These are phyloP conservation scores for Termitomyces sp. DNA, from an alignment of 768 basidiomycete species.

Conservation along the genomic window DNA sequence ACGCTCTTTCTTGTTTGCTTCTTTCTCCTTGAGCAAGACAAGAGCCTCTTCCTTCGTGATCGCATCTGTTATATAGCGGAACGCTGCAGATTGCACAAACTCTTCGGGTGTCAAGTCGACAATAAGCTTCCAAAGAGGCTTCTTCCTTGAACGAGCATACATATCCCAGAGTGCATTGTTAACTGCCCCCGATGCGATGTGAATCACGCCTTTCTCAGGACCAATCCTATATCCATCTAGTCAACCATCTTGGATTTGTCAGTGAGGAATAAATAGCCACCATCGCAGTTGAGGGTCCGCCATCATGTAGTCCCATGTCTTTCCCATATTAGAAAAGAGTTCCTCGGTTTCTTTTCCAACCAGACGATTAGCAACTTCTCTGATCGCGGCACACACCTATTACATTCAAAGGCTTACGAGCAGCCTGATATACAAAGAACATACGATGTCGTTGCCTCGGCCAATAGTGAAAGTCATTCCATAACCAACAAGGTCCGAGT, in stretches of 20 bases:
- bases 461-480: slow-evolving; percentile 96
- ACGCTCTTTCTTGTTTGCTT: slow-evolving; percentile 69
- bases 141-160: slow-evolving; percentile 71
- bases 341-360: slow-evolving; percentile 77
- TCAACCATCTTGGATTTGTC: neutral
- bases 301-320: slow-evolving; percentile 82
- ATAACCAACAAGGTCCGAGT: slow-evolving; percentile 75
- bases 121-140: slow-evolving; percentile 92
- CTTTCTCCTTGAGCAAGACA: slow-evolving; percentile 71
- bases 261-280: slow-evolving; percentile 26
- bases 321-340: slow-evolving; percentile 87
- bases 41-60: slow-evolving; percentile 91
- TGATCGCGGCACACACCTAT: slow-evolving; percentile 78
- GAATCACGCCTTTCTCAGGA: slow-evolving; percentile 94
- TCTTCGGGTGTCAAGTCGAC: slow-evolving; percentile 88
- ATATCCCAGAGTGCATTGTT: slow-evolving; percentile 95
- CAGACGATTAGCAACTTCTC: slow-evolving; percentile 73
- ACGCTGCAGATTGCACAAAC: slow-evolving; percentile 69
- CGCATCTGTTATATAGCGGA: slow-evolving; percentile 89
- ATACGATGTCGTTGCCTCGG: slow-evolving; percentile 89
- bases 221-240: slow-evolving; percentile 55
- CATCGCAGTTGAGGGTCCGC: slow-evolving; percentile 90
- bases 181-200: slow-evolving; percentile 83
- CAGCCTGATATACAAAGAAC: slow-evolving; percentile 7
- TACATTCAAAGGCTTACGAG: neutral